Evolutionary conservation across 345 rosid species (phyloP), one percentile per base, ranked within the genome.

Genomic region (Ricinus communis): DNA sequence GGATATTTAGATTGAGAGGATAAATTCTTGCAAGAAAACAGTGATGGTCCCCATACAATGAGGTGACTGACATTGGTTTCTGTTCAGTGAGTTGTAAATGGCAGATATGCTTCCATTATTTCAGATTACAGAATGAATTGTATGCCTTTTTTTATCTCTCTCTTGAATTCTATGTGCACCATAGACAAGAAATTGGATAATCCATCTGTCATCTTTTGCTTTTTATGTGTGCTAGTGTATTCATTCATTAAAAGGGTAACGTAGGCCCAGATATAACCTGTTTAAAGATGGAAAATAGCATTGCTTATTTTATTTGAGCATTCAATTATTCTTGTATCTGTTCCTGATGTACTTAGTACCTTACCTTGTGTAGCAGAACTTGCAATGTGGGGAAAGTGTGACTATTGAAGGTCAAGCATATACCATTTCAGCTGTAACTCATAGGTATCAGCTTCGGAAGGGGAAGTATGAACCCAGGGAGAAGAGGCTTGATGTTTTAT

Each of bases 401-500:
- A 91, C 90, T 16, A 90, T 91, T 0, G 92, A 91, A 85, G 98
- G 96, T 38, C 96, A 84, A 60, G 77, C 88, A 6, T 91, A 94
- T 40, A 94, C 91, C 10, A 83, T 94, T 64, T 85, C 93, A 0
- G 86, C 95, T 0, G 96, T 91, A 65, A 90, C 95, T 66, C 87
- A 94, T 45, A 88, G 97, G 2, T 94, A 91, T 82, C 95, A 90
- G 79, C 95, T 91, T 53, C 87, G 96, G 27, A 94, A 90, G 82
- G 98, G 96, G 25, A 94, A 87, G 77, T 88, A 94, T 6, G 92
- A 91, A 72, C 92, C 91, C 1, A 82, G 91, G n/a, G 96, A 94
- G 86, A 91, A 88, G 79, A 87, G 90, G 63, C 93, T 94, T 0
- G 95, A 94, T 57, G 97, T 94, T 60, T 80, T 90, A 69, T 91